A percentile compares a stretch with the other conserved stretches of the same genome.
phyloP scores from a whole-genome alignment of 176 grass and related monocot species.

The Melocanna baccifera region DNA sequence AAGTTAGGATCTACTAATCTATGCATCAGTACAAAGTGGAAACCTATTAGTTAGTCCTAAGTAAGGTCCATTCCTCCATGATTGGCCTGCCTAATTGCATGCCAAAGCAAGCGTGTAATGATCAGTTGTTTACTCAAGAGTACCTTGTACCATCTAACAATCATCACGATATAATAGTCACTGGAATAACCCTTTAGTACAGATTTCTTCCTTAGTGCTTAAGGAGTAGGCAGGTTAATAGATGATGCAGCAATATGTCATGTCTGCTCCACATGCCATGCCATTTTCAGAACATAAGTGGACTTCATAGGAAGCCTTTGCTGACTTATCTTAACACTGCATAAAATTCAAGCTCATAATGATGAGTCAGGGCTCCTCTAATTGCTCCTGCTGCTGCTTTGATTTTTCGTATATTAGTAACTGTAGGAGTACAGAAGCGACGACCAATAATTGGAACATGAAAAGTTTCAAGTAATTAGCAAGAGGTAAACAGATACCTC shows the following conservation, averaged over 20 bases:
- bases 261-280: conserved; percentile 26
- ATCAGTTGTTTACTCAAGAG: conserved; percentile 34
- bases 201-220: conserved; percentile 55
- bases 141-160: conserved; percentile 37
- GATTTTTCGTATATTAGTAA: neutral
- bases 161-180: neutral
- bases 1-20: conserved; percentile 25
- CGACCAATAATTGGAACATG: conserved; percentile 30
- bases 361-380: conserved; percentile 14
- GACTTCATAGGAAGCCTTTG: conserved; percentile 38
- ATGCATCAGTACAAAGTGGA: conserved; percentile 37
- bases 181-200: conserved; percentile 37
- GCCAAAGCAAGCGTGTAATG: conserved; percentile 12
- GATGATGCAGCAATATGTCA: conserved; percentile 33
- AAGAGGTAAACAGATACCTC: neutral
- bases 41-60: conserved; percentile 24
- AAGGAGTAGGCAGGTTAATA: conserved; percentile 47
- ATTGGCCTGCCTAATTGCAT: conserved; percentile 32
- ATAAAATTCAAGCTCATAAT: conserved; percentile 44
- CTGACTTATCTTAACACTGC: conserved; percentile 36
- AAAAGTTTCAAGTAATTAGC: conserved; percentile 14
- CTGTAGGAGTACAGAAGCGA: conserved; percentile 5
- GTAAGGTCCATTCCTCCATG: conserved; percentile 33
- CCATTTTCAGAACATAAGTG: conserved; percentile 30
- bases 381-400: neutral